Percentiles rank a stretch among this genome's conserved stretches.
These are phyloP conservation scores for Baudoinia panamericana DNA, from an alignment of 495 filamentous ascomycete species.

Conservation along the genomic window DNA sequence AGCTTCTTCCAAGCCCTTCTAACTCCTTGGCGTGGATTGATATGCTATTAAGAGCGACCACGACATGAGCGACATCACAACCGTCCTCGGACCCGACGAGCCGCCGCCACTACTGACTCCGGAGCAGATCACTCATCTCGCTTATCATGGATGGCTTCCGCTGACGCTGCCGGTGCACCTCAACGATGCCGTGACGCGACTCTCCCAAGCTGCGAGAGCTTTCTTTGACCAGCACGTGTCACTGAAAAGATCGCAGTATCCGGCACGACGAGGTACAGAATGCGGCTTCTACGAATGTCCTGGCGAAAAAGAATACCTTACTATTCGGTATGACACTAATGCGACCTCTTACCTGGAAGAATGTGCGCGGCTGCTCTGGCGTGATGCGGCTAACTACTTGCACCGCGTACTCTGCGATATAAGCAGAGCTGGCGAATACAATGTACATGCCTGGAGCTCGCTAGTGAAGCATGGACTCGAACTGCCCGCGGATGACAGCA, in stretches of 20 bases:
- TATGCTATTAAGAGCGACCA: too few species aligned
- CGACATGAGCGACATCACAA: too few species aligned
- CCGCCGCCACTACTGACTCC: slow-evolving; percentile 9
- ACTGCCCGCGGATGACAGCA: slow-evolving; percentile 1
- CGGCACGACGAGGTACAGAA: slow-evolving; percentile 12
- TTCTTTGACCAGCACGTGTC: slow-evolving; percentile 4
- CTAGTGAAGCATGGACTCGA: slow-evolving; percentile 1
- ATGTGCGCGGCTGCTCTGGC: slow-evolving; percentile 4
- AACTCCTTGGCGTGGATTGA: too few species aligned
- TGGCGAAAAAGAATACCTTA: slow-evolving; percentile 16
- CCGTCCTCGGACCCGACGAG: too few species aligned
- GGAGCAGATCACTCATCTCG: slow-evolving; percentile 9
- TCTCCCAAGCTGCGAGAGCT: not conserved
- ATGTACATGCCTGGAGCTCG: slow-evolving; percentile 6
- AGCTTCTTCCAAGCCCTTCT: too few species aligned
- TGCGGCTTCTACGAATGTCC: slow-evolving; percentile 12
- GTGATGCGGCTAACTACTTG: not conserved
- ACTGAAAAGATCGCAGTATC: slow-evolving; percentile 8
- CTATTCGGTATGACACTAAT: slow-evolving; percentile 6
- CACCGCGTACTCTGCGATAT: slow-evolving; percentile 14
- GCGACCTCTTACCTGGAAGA: not conserved
- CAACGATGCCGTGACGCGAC: not conserved
- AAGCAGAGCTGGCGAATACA: slow-evolving; percentile 3
- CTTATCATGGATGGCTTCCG: slow-evolving; percentile 11
- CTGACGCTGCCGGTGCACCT: slow-evolving; percentile 2